Base-by-base conservation (phyloP, 371 early-diverging fungal genomes). In the Vairimorpha necatrix region DNA sequence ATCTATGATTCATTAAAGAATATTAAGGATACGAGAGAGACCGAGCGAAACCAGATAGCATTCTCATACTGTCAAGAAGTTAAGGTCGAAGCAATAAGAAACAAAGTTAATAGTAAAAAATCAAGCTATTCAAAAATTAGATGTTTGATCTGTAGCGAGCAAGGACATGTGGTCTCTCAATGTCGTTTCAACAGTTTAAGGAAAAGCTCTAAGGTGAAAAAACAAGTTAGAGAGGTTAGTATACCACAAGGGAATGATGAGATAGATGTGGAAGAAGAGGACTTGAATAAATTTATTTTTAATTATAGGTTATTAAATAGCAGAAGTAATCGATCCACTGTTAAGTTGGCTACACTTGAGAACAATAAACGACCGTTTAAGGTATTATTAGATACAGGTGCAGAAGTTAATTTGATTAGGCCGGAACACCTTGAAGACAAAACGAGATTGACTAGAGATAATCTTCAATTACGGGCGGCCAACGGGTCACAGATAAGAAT, bases 351-450 rank as follows among this genome's bases (percentile, higher is more conserved):
- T 1, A 9, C 39, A 18, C 7, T n/a, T 7, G 63, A 63, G 20
- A 26, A n/a, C n/a, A n/a, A n/a, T 7, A 36, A 63, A 33, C 18
- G n/a, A n/a, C n/a, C n/a, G n/a, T 20, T 63, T 63, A 36, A 36
- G 9, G 18, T 18, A 38, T 36, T 63, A 34, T 6, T 63, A 63
- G 63, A 63, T 42, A 26, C 38, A 30, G 63, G 63, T 3, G 63
- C 63, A 4, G 63, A 63, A 4, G 63, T 63, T 9, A 63, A 63
- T 34, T 20, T 63, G 36, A 63, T 63, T 22, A 63, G 63, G 22
- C 63, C 39, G 39, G 33, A 63, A 7, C 22, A 7, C 11, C 22
- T 63, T n/a, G n/a, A 36, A 2, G 4, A 34, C 9, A 3, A 20
- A 11, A 11, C 3, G 22, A n/a, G 20, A 20, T 13, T n/a, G 20